A percentile compares a stretch with the other conserved stretches of the same genome.
phyloP scores from a whole-genome alignment of 225 moss, liverwort and hornwort species.

The Antitrichia curtipendula region DNA sequence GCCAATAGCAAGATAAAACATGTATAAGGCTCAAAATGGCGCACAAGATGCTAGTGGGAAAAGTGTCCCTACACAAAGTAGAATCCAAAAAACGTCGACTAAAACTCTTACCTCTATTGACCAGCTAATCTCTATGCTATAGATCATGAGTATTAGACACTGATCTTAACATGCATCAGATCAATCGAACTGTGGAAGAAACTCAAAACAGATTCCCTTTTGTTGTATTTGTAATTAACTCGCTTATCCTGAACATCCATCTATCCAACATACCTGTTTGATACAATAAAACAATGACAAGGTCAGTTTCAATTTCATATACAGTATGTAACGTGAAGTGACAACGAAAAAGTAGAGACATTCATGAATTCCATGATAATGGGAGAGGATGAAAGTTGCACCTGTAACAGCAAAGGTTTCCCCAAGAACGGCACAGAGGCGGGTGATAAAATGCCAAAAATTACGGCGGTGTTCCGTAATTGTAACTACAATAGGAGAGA shows the following conservation, averaged over 20 bases:
- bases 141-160: neutral
- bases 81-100: neutral
- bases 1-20: constrained; percentile 14
- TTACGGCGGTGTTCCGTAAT: constrained; percentile 73
- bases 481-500: constrained; percentile 89
- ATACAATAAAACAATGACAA: neutral
- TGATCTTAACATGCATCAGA: neutral
- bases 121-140: constrained; percentile 17
- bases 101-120: constrained; percentile 4
- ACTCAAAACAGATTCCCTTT: constrained; percentile 32
- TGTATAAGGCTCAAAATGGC: constrained; percentile 20
- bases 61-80: neutral
- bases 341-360: neutral
- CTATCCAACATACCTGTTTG: constrained; percentile 86
- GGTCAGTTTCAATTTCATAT: neutral
- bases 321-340: neutral
- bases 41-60: neutral
- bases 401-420: constrained; percentile 95
- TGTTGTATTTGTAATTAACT: constrained; percentile 23
- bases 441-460: constrained; percentile 88
- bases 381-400: neutral
- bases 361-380: neutral
- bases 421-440: constrained; percentile 87
- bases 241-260: constrained; percentile 76
- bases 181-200: constrained; percentile 4